Percentiles rank a stretch among this genome's conserved stretches.
These are phyloP conservation scores for Phoma sp. DNA, from an alignment of 2,329 filamentous ascomycete species.

Conservation along the genomic window DNA sequence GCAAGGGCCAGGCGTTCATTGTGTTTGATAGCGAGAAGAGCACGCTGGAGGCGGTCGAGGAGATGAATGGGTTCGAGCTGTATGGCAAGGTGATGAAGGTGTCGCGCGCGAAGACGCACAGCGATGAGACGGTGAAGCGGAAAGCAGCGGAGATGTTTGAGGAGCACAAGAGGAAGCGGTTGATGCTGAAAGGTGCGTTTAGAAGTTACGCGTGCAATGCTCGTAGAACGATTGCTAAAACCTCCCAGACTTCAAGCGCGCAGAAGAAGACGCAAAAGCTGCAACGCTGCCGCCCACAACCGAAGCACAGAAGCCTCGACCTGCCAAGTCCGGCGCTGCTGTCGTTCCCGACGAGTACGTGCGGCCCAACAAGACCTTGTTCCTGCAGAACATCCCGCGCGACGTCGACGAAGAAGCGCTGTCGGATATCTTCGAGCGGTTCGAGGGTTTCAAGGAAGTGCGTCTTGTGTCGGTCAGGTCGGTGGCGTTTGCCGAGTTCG, in stretches of 20 bases:
- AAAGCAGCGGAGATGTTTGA: conserved; percentile 86
- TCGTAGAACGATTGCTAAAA: conserved; percentile 21
- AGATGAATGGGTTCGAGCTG: conserved; percentile 89
- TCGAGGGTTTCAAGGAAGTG: conserved; percentile 94
- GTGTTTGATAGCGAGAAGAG: conserved; percentile 85
- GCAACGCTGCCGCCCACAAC: conserved; percentile 71
- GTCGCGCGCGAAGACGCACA: conserved; percentile 80
- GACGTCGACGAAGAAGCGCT: conserved; percentile 83
- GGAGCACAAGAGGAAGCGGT: conserved; percentile 79
- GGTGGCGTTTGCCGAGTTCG: conserved; percentile 97
- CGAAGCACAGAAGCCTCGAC: conserved; percentile 56
- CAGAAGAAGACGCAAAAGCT: conserved; percentile 78
- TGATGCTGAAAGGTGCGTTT: conserved; percentile 84
- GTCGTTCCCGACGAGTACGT: conserved; percentile 97
- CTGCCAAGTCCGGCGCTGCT: conserved; percentile 72
- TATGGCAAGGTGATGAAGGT: conserved; percentile 91
- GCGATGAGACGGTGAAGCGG: conserved; percentile 83
- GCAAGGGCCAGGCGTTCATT: conserved; percentile 94
- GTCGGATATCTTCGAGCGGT: conserved; percentile 81
- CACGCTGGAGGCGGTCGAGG: conserved; percentile 83
- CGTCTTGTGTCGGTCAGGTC: conserved; percentile 86
- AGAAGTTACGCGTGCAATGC: not conserved
- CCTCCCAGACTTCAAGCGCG: conserved; percentile 74
- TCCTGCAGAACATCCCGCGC: conserved; percentile 90
- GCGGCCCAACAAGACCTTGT: conserved; percentile 95